A percentile compares a stretch with the other conserved stretches of the same genome.
Conservation (phyloP, 352 stramenopile genomes). For the Thraustochytrium striatum region DNA sequence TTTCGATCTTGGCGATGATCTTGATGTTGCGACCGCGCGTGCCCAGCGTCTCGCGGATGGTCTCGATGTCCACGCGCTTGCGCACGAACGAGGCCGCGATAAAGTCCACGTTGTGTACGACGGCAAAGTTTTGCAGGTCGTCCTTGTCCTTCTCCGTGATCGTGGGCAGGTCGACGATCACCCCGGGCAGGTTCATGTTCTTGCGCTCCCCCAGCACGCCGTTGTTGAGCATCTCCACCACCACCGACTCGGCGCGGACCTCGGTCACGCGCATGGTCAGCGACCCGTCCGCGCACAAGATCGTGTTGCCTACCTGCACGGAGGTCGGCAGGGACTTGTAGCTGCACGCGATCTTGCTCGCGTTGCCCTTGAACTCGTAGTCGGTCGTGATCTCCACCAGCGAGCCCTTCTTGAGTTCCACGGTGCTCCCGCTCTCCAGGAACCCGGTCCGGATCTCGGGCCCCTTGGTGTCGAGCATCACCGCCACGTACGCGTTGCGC, state of each 20-base stretch:
- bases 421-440: slow-evolving; percentile 52
- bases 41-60: slow-evolving; percentile 55
- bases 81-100: slow-evolving; percentile 95
- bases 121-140: slow-evolving; percentile 87
- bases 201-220: slow-evolving; percentile 81
- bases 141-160: slow-evolving; percentile 69
- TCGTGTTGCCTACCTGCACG: slow-evolving; percentile 78
- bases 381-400: slow-evolving; percentile 67
- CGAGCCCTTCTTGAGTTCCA: slow-evolving; percentile 39
- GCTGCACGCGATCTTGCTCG: slow-evolving; percentile 82
- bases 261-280: slow-evolving; percentile 53
- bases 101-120: slow-evolving; percentile 92
- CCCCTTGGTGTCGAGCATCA: slow-evolving; percentile 92
- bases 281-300: slow-evolving; percentile 84
- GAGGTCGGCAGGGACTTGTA: slow-evolving; percentile 82
- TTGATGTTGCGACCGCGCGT: slow-evolving; percentile 67
- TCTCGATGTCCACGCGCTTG: slow-evolving; percentile 43
- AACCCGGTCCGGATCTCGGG: slow-evolving; percentile 90
- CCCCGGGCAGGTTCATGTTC: slow-evolving; percentile 91
- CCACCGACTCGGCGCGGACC: slow-evolving; percentile 22
- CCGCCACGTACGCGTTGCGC: slow-evolving; percentile 57
- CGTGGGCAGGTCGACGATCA: slow-evolving; percentile 80
- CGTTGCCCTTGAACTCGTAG: slow-evolving; percentile 68
- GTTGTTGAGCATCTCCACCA: slow-evolving; percentile 62
- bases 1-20: slow-evolving; percentile 95